Conservation (phyloP, 2,329 filamentous ascomycete species). For the Scedosporium dehoogii region DNA sequence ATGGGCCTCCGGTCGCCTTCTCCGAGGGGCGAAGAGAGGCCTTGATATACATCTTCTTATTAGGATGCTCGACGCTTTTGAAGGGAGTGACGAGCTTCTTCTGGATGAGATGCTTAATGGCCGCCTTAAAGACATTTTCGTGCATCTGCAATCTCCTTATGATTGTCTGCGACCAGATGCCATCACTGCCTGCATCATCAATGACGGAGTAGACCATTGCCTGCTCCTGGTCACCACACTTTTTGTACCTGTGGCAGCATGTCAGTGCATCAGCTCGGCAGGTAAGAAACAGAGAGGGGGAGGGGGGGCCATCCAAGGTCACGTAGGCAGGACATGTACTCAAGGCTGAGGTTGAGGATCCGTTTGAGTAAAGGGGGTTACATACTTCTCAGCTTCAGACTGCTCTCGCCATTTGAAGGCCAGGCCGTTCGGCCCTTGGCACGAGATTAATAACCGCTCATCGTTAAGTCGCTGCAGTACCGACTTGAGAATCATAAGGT, state of each 20-base stretch:
- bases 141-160: conserved; percentile 73
- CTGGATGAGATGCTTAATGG: conserved; percentile 72
- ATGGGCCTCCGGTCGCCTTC: conserved; percentile 84
- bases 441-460: conserved; percentile 48
- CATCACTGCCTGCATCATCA: conserved; percentile 73
- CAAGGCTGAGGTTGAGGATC: not conserved
- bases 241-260: conserved; percentile 38
- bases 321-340: too few relatives aligned
- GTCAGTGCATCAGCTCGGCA: not conserved
- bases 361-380: conserved; percentile 1
- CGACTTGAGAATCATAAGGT: conserved; percentile 42
- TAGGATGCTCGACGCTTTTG: conserved; percentile 83
- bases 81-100: conserved; percentile 80
- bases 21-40: conserved; percentile 75
- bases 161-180: conserved; percentile 85
- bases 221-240: conserved; percentile 60
- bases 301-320: not conserved
- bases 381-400: conserved; percentile 53
- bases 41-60: conserved; percentile 94
- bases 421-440: conserved; percentile 31
- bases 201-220: conserved; percentile 81
- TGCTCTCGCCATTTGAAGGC: conserved; percentile 49
- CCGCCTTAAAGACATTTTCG: conserved; percentile 70
- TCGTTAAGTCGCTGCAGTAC: conserved; percentile 49
- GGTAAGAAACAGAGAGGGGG: not conserved